Evolutionary conservation across 352 stramenopile genomes (phyloP).

Genomic region (Phytophthora sansomeana): DNA sequence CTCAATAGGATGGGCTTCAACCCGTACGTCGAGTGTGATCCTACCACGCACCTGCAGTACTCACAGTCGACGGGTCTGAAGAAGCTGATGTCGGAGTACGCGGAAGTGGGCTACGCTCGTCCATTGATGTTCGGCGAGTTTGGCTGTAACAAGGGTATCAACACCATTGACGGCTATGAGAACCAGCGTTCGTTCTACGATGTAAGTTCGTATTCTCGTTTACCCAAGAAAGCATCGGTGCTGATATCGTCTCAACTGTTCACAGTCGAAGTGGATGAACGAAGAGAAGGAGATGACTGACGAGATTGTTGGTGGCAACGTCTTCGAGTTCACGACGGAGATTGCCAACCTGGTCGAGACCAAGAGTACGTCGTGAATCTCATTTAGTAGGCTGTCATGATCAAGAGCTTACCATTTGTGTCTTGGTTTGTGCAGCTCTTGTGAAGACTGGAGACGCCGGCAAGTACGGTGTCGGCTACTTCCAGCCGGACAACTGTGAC

Average conservation of each 20-base stretch:
- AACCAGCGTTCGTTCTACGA: slow-evolving; percentile 74
- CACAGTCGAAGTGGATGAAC: slow-evolving; percentile 79
- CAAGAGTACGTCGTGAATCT: slow-evolving; percentile 33
- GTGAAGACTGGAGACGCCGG: slow-evolving; percentile 58
- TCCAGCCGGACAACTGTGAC: slow-evolving; percentile 66
- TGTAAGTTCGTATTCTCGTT: slow-evolving; percentile 25
- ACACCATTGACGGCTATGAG: slow-evolving; percentile 74
- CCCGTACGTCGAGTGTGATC: slow-evolving; percentile 70
- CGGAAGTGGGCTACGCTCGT: slow-evolving; percentile 48
- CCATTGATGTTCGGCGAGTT: slow-evolving; percentile 84
- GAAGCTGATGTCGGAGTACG: slow-evolving; percentile 72
- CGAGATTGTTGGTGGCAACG: slow-evolving; percentile 74
- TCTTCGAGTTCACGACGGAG: slow-evolving; percentile 81
- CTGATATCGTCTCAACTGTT: background rate
- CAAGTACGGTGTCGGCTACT: slow-evolving; percentile 73
- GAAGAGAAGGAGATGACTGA: slow-evolving; percentile 69
- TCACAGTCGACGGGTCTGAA: slow-evolving; percentile 63
- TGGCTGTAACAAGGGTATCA: slow-evolving; percentile 70
- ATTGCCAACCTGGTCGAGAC: slow-evolving; percentile 55
- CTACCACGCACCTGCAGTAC: slow-evolving; percentile 58
- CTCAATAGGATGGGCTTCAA: slow-evolving; percentile 52
- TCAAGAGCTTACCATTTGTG: background rate
- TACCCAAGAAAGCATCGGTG: background rate
- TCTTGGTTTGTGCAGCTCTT: slow-evolving; percentile 31
- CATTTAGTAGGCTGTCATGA: background rate